Evolutionary conservation across 441 rosid genomes (phyloP), one percentile per base, ranked within the genome.

Genomic region (Rhodomyrtus psidioides): DNA sequence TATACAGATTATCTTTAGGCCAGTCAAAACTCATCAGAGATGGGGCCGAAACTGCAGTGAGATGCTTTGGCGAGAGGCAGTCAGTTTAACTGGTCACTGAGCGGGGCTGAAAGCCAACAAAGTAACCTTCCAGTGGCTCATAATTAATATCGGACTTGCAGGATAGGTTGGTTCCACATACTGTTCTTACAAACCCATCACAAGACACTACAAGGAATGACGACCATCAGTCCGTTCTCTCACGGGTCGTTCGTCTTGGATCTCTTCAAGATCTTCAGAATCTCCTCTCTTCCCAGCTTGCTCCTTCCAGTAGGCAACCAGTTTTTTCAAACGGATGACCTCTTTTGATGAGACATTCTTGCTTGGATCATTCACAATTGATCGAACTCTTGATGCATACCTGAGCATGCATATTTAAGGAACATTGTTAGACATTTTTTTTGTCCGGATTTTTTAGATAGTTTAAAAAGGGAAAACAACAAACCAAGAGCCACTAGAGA

Each of bases 341-440:
- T 97, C 99, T 90, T 96, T 97, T 2, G 99, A 95, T 4, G 96
- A 92, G 44, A 96, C 87, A 85, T 96, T 95, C 91, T 95, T 96
- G 90, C 92, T 95, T 23, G 99, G 96, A 88, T 96, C 99, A 89
- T 97, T 97, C 83, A 95, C 94, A 53, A 96, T 95, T 26, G 96
- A 92, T 81, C 97, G 92, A 83, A 97, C 99, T 87, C 99, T 94
- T 55, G 99, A 95, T 12, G 99, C 99, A 86, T 97, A 96, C 89
- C 99, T 97, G 86, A 53, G 86, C 26, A 54, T 12, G n/a, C 55
- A 85, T 34, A 74, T 57, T 59, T 6, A 39, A 60, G n/a, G 19
- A n/a, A 87, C 9, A 30, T 28, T 34, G 57, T 87, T 30, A 88
- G 7, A 55, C n/a, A 19, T 26, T 44, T 56, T 10, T 24, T 30